These are phyloP conservation scores for Tilletiaria anomala DNA, from an alignment of 1,284 basidiomycete species.

Conservation along the genomic window DNA sequence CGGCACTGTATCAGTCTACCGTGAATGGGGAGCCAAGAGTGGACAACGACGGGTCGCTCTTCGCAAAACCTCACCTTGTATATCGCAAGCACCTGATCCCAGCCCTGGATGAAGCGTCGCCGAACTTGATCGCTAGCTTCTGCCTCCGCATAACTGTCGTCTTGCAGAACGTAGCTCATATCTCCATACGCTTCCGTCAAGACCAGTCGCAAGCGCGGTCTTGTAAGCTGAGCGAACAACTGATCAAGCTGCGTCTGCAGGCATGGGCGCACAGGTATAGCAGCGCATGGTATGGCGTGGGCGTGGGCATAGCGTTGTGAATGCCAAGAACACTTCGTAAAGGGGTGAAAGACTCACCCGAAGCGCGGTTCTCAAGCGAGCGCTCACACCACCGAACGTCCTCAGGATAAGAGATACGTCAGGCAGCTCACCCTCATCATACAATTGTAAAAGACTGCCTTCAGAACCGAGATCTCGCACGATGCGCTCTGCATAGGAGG, in stretches of 20 bases:
- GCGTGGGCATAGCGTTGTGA: not conserved
- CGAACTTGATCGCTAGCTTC: slow-evolving; percentile 72
- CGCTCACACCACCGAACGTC: no score
- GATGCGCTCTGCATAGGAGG: slow-evolving; percentile 24
- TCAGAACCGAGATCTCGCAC: slow-evolving; percentile 14
- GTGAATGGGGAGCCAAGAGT: slow-evolving; percentile 9
- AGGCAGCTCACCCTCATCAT: no score
- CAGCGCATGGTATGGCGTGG: not conserved
- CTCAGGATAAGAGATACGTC: no score
- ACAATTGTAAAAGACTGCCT: no score
- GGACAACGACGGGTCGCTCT: not conserved
- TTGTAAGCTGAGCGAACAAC: slow-evolving; percentile 78
- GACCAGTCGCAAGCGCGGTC: slow-evolving; percentile 67
- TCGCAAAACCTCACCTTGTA: slow-evolving; percentile 6
- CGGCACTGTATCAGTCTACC: not conserved
- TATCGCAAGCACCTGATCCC: slow-evolving; percentile 68
- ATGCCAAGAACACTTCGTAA: not conserved
- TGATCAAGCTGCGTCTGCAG: slow-evolving; percentile 70
- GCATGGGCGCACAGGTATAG: not conserved
- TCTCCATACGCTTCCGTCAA: slow-evolving; percentile 79
- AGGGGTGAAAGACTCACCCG: no score
- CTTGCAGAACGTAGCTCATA: slow-evolving; percentile 64
- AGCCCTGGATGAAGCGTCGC: slow-evolving; percentile 69
- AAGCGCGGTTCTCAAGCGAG: no score
- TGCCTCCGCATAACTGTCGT: slow-evolving; percentile 65